Evolutionary conservation across 2,329 filamentous ascomycete species (phyloP).

Genomic region (Blumeriella jaapii): DNA sequence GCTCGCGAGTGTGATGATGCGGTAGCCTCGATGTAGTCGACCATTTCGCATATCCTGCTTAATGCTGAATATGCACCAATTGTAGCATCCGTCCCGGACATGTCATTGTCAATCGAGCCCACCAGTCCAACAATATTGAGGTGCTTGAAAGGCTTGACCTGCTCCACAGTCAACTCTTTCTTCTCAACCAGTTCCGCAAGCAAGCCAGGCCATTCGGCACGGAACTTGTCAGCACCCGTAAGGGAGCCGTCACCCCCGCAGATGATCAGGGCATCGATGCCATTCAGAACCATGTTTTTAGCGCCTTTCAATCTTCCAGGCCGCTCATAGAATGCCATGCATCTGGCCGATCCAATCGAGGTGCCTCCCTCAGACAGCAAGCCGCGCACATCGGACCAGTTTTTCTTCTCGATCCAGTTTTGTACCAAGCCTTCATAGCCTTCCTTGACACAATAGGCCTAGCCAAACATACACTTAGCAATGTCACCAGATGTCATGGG

Average conservation of each 20-base stretch:
- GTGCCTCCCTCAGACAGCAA: conserved; percentile 92
- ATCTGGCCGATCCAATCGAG: conserved; percentile 87
- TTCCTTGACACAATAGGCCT: conserved; percentile 70
- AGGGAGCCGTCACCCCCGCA: conserved; percentile 95
- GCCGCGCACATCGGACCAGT: conserved; percentile 89
- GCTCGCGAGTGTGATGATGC: conserved; percentile 89
- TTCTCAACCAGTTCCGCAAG: conserved; percentile 71
- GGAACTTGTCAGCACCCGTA: conserved; percentile 89
- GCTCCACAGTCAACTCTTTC: conserved; percentile 56
- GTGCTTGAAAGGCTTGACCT: conserved; percentile 66
- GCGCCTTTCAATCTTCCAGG: conserved; percentile 73
- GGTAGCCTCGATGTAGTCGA: conserved; percentile 94
- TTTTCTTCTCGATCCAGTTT: conserved; percentile 80
- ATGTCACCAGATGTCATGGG: neutral
- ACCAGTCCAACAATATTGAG: conserved; percentile 96
- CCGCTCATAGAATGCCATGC: conserved; percentile 85
- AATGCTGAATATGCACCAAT: conserved; percentile 95
- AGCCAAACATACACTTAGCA: neutral
- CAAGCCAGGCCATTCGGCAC: conserved; percentile 81
- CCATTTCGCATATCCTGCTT: conserved; percentile 84
- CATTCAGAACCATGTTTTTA: conserved; percentile 86
- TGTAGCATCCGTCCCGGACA: conserved; percentile 92
- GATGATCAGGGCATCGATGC: conserved; percentile 92
- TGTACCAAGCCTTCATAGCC: conserved; percentile 92
- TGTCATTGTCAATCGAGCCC: conserved; percentile 96